Base-by-base conservation (phyloP, 2,329 filamentous ascomycete genomes). In the Neonectria magnoliae region DNA sequence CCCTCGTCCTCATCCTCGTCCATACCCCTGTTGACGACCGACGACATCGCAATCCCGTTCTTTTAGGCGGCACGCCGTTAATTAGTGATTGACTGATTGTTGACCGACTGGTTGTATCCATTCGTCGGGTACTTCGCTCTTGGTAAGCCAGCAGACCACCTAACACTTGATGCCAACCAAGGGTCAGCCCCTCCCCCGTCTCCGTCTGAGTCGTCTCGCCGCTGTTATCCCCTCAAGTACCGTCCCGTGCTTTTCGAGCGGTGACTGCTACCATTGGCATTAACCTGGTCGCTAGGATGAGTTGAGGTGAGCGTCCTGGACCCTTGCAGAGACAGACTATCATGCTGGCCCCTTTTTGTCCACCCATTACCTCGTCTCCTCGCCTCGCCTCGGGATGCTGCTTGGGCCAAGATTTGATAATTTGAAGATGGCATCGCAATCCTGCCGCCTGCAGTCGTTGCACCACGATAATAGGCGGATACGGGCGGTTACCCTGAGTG, bases 241-340 rank as follows among this genome's bases (percentile, higher is more conserved):
- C 53, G 22, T n/a, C 31, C 31, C 53, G 36, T 56, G 52, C 48
- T 14, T 60, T 38, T 6, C n/a, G 36, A 38, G 36, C 13, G 36
- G 36, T 38, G 36, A 38, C 36, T 38, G 33, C 33, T 16, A 36
- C 33, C 31, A 33, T 5, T 33, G 31, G 31, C 31, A 54, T 52
- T 45, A 41, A 29, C 53, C 56, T 33, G 42, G 53, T 25, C 36
- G 53, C 45, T 45, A 53, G 54, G 63, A 69, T 55, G 50, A 63
- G 57, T 68, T 58, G 22, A 70, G 38, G 60, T 53, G 50, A 55
- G 60, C 50, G 50, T 52, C 16, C 31, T 55, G 48, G 54, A 66
- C 67, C 69, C 69, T 71, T 61, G 69, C 29, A 65, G 57, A 70
- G 65, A 54, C 64, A 56, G 62, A 52, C 63, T 60, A 61, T 70